These are phyloP conservation scores for Saturnispora saitoi DNA, from an alignment of 805 yeast genomes.

Conservation along the genomic window DNA sequence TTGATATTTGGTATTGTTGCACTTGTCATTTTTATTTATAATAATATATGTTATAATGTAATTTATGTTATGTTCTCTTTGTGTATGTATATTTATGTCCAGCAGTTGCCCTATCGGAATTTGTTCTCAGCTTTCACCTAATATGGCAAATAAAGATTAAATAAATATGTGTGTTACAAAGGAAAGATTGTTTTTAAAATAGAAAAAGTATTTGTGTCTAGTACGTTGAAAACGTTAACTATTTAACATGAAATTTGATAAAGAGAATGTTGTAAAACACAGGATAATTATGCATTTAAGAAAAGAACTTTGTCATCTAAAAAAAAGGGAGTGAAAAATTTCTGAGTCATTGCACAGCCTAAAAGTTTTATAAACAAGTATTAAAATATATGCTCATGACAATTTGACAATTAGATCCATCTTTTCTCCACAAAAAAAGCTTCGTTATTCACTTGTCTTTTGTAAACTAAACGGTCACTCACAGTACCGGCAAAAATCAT, in stretches of 20 bases:
- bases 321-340: neutral
- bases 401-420: neutral
- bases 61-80: neutral
- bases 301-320: neutral
- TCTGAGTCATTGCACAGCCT: conserved; percentile 8
- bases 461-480: conserved; percentile 23
- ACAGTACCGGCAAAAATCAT: conserved; percentile 37
- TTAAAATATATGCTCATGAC: neutral
- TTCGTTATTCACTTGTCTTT: conserved; percentile 23
- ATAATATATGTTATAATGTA: neutral
- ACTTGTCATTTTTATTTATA: neutral
- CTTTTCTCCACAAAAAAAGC: conserved; percentile 14
- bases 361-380: neutral
- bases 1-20: neutral
- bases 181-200: neutral
- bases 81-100: neutral
- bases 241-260: neutral
- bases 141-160: neutral
- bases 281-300: neutral
- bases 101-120: neutral
- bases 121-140: no score
- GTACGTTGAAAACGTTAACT: neutral
- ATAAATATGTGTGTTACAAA: neutral
- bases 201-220: neutral
- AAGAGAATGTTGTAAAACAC: neutral